Evolutionary conservation across 2,329 filamentous ascomycete species (phyloP).

Genomic region (Cordyceps cateniannulata): DNA sequence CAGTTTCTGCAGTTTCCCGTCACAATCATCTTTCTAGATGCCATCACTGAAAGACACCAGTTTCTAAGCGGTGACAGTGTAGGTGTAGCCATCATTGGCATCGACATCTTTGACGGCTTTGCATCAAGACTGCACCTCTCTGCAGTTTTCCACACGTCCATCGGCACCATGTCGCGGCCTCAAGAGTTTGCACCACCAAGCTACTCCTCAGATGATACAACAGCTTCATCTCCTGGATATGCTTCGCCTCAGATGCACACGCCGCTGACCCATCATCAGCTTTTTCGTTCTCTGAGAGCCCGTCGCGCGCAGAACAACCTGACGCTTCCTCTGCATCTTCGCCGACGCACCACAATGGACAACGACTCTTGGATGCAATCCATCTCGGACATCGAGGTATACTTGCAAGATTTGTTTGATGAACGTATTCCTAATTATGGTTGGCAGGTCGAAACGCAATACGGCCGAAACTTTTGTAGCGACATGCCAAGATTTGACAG

Average conservation of each 20-base stretch:
- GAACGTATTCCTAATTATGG: background rate
- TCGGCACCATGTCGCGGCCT: background rate
- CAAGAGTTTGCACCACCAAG: background rate
- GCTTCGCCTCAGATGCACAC: background rate
- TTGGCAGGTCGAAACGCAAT: background rate
- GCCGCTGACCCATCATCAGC: background rate
- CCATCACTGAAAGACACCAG: background rate
- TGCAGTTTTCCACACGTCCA: background rate
- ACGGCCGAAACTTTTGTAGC: background rate
- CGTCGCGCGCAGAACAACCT: constrained; percentile 10
- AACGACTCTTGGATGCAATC: constrained; percentile 15
- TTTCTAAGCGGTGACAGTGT: background rate
- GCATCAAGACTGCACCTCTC: background rate
- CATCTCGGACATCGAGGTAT: constrained; percentile 17
- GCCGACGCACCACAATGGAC: constrained; percentile 10
- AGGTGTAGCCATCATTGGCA: background rate
- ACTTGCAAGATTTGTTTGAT: background rate
- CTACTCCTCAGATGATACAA: background rate
- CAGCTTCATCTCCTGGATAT: background rate
- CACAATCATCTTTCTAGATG: background rate
- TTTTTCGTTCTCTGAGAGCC: constrained; percentile 15
- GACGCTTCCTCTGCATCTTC: constrained; percentile 1
- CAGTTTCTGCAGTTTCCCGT: background rate
- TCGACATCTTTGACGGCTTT: background rate
- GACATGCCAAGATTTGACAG: background rate